Evolutionary conservation across 495 filamentous ascomycete genomes (phyloP).

Genomic region (Cudoniella acicularis): DNA sequence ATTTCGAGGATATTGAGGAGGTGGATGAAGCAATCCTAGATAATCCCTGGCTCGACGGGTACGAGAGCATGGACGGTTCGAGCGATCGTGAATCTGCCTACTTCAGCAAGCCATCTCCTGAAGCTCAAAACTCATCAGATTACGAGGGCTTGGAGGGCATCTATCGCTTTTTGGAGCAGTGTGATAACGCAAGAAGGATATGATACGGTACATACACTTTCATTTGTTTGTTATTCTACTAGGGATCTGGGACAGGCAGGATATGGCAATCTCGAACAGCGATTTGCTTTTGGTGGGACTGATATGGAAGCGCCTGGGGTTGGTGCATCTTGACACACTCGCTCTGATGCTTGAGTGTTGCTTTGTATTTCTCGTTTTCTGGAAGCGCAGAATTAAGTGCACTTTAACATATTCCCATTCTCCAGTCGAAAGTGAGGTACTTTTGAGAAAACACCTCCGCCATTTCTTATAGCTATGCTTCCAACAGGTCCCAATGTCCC

Average conservation of each 20-base stretch:
- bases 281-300: neutral
- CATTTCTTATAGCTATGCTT: no score
- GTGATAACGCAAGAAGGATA: constrained; percentile 57
- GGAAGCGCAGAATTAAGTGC: neutral
- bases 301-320: neutral
- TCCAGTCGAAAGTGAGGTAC: no score
- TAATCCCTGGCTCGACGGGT: constrained; percentile 50
- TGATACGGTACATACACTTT: constrained; percentile 12
- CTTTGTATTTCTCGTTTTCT: neutral
- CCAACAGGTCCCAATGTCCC: no score
- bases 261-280: neutral
- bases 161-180: constrained; percentile 81
- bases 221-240: constrained; percentile 6
- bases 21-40: constrained; percentile 38
- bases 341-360: neutral
- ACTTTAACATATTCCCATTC: no score
- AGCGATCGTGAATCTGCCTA: constrained; percentile 44
- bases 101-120: constrained; percentile 39
- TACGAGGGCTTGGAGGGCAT: constrained; percentile 85
- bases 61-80: constrained; percentile 47
- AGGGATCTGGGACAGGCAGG: neutral
- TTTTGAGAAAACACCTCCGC: no score
- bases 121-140: constrained; percentile 41
- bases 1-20: constrained; percentile 33
- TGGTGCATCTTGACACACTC: neutral